Base-by-base conservation (phyloP, 352 stramenopile genomes). In the Phytopythium oedochilum region DNA sequence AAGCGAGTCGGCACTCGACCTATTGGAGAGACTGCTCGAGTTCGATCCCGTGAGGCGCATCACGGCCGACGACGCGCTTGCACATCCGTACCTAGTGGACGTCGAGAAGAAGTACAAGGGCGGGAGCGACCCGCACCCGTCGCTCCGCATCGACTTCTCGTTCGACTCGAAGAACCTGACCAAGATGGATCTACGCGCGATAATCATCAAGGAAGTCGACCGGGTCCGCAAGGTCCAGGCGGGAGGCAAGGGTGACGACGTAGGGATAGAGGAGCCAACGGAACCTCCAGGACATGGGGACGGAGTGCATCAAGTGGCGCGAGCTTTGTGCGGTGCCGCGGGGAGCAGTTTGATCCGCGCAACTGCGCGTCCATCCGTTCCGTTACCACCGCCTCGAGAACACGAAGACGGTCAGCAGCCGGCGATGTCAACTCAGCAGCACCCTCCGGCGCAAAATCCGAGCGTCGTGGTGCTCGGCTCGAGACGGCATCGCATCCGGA, bases 141-240 rank as follows among this genome's bases (percentile, higher is more conserved):
- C 60, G 17, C 51, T 75, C 35, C 64, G 68, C 5, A 64, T 77
- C 2, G 78, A 88, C 54, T 89, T 90, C 45, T 81, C 77, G 17
- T 92, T 90, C 48, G 82, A 92, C 46, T 64, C 72, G 23, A 83
- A 89, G 53, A 89, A 89, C 44, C 61, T 90, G 35, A 87, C 59
- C 15, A 88, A 84, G 49, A 62, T 76, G 55, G 82, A 92, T 55
- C 62, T 92, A 1, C 73, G 74, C 2, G 65, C 79, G 32, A 59
- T 92, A 17, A 87, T 90, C 25, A 64, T 90, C 51, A 77, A 88
- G 35, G 75, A 92, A 53, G 82, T 90, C 22, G 70, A 89, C 14
- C 69, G 58, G 0, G 83, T 88, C 25, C 68, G 73, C 0, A 76
- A 71, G n/a, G 34, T 45, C 14, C 49, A 55, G 36, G 23, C 34